Percentiles rank a stretch among this genome's conserved stretches.
These are phyloP conservation scores for Xylaria grammica DNA, from an alignment of 495 filamentous ascomycete genomes.

Conservation along the genomic window DNA sequence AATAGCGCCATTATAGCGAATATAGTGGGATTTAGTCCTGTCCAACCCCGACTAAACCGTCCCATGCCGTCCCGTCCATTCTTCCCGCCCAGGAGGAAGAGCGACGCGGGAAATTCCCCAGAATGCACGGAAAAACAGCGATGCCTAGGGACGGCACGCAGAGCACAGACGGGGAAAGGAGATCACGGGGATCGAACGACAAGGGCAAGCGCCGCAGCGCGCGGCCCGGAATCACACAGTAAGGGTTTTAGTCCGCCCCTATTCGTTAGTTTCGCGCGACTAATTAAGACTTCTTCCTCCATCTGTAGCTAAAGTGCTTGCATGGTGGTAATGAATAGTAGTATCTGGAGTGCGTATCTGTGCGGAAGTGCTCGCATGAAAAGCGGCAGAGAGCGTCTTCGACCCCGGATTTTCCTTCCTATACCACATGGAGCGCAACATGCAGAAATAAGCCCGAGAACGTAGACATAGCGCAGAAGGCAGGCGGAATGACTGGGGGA, in stretches of 20 bases:
- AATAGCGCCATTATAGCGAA: background rate
- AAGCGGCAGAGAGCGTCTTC: background rate
- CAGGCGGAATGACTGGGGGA: background rate
- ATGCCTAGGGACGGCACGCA: conserved; percentile 8
- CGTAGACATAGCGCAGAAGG: background rate
- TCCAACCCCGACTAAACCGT: background rate
- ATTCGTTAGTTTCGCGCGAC: no score
- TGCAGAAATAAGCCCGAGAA: background rate
- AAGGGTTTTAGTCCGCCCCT: background rate
- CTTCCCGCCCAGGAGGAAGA: background rate
- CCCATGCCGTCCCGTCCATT: background rate
- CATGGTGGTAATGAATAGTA: background rate
- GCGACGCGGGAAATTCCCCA: conserved; percentile 10
- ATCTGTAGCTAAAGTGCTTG: conserved; percentile 18
- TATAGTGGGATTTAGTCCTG: no score
- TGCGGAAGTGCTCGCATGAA: conserved; percentile 18
- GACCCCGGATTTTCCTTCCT: conserved; percentile 14
- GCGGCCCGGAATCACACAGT: conserved; percentile 8
- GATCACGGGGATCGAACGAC: conserved; percentile 15
- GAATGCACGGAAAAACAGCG: conserved; percentile 13
- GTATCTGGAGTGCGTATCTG: conserved; percentile 9
- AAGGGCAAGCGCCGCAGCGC: background rate
- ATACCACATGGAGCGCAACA: background rate
- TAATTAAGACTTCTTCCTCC: background rate
- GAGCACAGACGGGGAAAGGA: conserved; percentile 18